phyloP scores from a whole-genome alignment of 2,329 filamentous ascomycete genomes.

The Microcera coccophila region DNA sequence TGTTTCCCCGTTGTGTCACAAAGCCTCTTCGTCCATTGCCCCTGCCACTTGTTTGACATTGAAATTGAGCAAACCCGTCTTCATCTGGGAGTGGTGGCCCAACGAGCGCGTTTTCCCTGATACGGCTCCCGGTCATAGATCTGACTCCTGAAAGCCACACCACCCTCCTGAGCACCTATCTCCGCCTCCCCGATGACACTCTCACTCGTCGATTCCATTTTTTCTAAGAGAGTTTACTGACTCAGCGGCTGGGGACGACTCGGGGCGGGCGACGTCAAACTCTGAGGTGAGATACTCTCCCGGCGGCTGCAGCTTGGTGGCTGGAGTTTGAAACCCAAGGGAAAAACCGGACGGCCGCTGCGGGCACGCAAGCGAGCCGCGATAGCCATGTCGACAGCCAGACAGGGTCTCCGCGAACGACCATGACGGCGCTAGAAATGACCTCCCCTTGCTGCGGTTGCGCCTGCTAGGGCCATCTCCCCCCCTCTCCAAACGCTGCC shows the following conservation, averaged over 20 bases:
- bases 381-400: constrained; percentile 22
- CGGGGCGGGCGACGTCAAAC: neutral
- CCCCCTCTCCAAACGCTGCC: constrained; percentile 16
- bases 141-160: constrained; percentile 18
- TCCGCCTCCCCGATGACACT: neutral
- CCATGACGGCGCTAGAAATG: constrained; percentile 17
- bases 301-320: neutral
- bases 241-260: constrained; percentile 5
- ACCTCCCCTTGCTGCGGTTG: constrained; percentile 15
- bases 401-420: constrained; percentile 18
- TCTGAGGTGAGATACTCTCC: neutral
- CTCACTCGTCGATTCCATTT: neutral
- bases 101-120: constrained; percentile 5
- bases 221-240: constrained; percentile 14
- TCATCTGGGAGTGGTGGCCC: constrained; percentile 6
- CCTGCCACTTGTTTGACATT: neutral
- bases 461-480: constrained; percentile 18
- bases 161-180: constrained; percentile 1
- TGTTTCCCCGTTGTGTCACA: neutral
- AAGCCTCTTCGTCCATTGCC: neutral
- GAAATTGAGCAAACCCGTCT: constrained; percentile 1
- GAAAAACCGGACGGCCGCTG: constrained; percentile 16
- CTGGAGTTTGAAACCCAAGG: constrained; percentile 2
- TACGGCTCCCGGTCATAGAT: constrained; percentile 13
- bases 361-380: constrained; percentile 25